Conservation (phyloP, 306 rosid genomes). For the Alnus rubra region DNA sequence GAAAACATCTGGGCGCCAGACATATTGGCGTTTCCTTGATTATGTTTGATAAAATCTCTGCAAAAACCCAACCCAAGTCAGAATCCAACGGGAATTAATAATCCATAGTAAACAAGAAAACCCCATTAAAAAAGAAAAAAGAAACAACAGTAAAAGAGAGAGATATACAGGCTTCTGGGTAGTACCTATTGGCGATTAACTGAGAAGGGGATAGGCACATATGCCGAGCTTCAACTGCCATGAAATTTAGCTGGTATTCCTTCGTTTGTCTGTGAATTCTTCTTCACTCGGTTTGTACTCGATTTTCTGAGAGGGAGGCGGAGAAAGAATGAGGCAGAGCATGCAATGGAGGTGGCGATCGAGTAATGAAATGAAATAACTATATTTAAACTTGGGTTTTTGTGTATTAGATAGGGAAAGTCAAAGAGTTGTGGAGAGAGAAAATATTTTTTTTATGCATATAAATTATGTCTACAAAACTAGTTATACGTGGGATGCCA, state of each 20-base stretch:
- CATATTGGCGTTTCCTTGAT: constrained; percentile 13
- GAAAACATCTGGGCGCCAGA: constrained; percentile 42
- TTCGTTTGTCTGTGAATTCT: constrained; percentile 21
- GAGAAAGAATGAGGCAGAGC: constrained; percentile 42
- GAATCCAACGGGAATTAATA: background rate
- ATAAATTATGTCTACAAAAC: background rate
- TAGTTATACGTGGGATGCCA: constrained; percentile 39
- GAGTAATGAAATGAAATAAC: constrained; percentile 28
- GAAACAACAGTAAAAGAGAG: no score
- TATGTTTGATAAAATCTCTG: constrained; percentile 52
- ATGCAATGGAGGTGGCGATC: constrained; percentile 52
- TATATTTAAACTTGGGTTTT: constrained; percentile 40
- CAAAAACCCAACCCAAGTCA: constrained; percentile 5
- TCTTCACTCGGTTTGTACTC: background rate
- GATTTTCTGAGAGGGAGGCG: background rate
- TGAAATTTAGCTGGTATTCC: constrained; percentile 34
- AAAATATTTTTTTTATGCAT: background rate
- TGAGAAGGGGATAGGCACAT: constrained; percentile 60
- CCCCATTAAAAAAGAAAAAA: no score
- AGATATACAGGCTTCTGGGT: background rate
- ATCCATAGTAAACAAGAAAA: background rate
- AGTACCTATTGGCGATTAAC: constrained; percentile 47
- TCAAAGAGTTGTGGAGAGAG: constrained; percentile 45
- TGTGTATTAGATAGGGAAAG: constrained; percentile 37
- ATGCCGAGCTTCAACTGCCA: constrained; percentile 86